Base-by-base conservation (phyloP, 202 grass and related monocot genomes). In the Eragrostis tef region DNA sequence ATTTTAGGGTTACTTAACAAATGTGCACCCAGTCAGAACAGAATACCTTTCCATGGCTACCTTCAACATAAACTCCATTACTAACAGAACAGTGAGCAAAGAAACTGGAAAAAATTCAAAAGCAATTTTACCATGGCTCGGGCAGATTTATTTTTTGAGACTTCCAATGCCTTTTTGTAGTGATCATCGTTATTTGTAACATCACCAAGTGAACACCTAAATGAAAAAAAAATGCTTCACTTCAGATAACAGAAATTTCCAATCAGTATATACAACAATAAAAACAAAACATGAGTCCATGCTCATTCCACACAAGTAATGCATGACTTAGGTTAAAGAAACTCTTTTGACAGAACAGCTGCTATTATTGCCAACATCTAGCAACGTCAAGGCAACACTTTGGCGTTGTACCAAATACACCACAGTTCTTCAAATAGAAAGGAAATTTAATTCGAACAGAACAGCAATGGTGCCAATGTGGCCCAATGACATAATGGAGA, bases 151-250 rank as follows among this genome's bases (percentile, higher is more conserved):
- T 93, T 91, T 73, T 89, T 94, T 81, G 92, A 98, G 20, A 98
- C 85, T 83, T 94, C 95, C 79, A 93, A 77, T 82, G 92, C 95
- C 84, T 98, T 98, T 67, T 91, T 88, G 60, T 98, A 98, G 88
- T 91, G 73, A 61, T 76, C 82, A 59, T 94, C 95, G 57, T 86
- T 91, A 49, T 80, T 91, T 84, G 92, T 93, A 42, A 89, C 95
- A 70, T 98, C 95, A 70, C 95, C 95, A 73, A 98, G 90, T 69
- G 95, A 98, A 88, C 92, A 98, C 95, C 95, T 98, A 73, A n/a
- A 89, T 65, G 39, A 45, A 42, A 86, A 79, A 70, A 46, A 26
- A 31, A 31, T 1, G 7, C 65, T 19, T 64, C 71, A 47, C 45
- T 54, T 87, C 36, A 47, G 48, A 46, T 26, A 45, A 36, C 22